Evolutionary conservation across 2,329 filamentous ascomycete species (phyloP), one percentile per base, ranked within the genome.

Genomic region (Coniochaeta sp.): DNA sequence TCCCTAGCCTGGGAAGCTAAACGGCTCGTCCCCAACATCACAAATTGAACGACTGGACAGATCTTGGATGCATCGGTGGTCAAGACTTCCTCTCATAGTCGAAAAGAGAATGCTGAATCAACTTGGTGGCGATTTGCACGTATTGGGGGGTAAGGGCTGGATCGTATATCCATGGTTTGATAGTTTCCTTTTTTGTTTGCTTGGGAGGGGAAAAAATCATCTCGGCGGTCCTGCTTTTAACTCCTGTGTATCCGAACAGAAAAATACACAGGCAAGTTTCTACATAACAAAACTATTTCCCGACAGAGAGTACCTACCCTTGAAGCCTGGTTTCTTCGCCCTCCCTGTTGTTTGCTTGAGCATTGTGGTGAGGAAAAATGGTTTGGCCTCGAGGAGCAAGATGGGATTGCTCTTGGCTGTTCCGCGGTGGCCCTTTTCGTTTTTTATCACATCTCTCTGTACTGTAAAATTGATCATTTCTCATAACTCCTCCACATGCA

Each of bases 1-100:
- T 86, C 80, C 83, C 83, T 69, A 84, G 80, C 77, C 77, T 86
- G 67, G 82, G 82, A 69, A 78, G 79, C 73, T 82, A 80, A 72
- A 68, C 66, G 66, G 54, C 54, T 34, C 31, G 19, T 36, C 17
- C 54, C 33, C 50, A 55, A n/a, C 31, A 57, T n/a, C 52, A 14
- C 16, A 38, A 34, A 38, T 57, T 16, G 47, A 47, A 47, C 43
- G 47, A 26, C 47, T 52, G 12, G 47, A 52, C 47, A 1, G n/a
- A 8, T 14, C 47, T 17, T 52, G 47, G 38, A n/a, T 19, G 43
- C 43, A 7, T 12, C 7, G 4, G n/a, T 47, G n/a, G 8, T 17
- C 43, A 28, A 22, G 26, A 52, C 26, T 24, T 52, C 26, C 24
- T 52, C 6, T 28, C 24, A 31, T 31, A 26, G 24, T 28, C 19